phyloP scores from a whole-genome alignment of 768 basidiomycete genomes.

The Russula foetens region DNA sequence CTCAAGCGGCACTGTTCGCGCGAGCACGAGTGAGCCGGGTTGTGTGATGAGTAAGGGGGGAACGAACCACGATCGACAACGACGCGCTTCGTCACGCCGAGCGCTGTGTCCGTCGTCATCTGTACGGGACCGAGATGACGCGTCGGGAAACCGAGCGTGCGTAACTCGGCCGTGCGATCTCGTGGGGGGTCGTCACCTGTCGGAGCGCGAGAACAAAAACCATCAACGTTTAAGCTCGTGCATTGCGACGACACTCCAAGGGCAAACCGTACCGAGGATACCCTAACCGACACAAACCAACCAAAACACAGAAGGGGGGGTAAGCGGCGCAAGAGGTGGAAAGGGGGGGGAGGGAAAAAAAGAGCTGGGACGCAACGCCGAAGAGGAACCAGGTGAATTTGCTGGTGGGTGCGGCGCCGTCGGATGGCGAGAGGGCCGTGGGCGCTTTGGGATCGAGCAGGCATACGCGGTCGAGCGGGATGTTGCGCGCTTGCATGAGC shows the following conservation, averaged over 20 bases:
- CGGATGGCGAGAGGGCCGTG: conserved; percentile 58
- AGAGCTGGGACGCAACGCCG: conserved; percentile 46
- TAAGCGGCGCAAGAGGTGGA: no score
- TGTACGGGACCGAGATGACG: conserved; percentile 83
- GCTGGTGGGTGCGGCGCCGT: conserved; percentile 44
- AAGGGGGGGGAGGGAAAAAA: neutral
- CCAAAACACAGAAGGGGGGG: no score
- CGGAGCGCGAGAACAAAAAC: neutral
- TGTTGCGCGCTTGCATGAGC: conserved; percentile 40
- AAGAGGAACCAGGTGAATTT: conserved; percentile 86
- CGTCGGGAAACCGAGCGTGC: conserved; percentile 76
- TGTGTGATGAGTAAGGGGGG: neutral
- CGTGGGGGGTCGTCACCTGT: conserved; percentile 92
- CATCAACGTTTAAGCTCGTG: neutral
- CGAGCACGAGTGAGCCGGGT: neutral
- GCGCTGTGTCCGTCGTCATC: conserved; percentile 98
- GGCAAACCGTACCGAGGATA: conserved; percentile 41
- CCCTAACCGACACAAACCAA: conserved; percentile 34
- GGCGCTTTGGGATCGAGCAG: conserved; percentile 90
- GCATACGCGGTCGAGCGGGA: conserved; percentile 61
- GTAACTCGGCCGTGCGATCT: conserved; percentile 85
- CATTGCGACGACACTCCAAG: no score
- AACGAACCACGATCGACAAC: conserved; percentile 58
- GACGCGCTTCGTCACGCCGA: conserved; percentile 83
- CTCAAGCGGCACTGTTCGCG: conserved; percentile 47